These are phyloP conservation scores for Melampsora americana DNA, from an alignment of 1,284 basidiomycete genomes.

Conservation along the genomic window DNA sequence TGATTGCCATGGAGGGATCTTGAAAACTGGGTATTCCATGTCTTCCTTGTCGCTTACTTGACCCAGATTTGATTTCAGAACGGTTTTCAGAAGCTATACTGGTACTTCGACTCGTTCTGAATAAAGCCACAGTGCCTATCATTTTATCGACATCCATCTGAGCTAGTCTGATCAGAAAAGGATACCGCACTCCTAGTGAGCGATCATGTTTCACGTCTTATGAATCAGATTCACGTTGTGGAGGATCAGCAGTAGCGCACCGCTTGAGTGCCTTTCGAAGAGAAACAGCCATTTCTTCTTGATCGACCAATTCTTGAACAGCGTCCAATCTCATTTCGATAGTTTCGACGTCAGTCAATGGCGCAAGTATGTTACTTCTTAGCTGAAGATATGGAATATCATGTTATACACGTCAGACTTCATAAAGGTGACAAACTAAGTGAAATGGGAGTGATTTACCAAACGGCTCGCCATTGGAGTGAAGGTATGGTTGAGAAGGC, in stretches of 20 bases:
- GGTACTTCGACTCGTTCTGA: conserved; percentile 3
- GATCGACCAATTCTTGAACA: conserved; percentile 37
- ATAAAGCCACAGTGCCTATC: conserved; percentile 22
- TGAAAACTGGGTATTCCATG: neutral
- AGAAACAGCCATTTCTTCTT: conserved; percentile 30
- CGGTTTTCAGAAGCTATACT: conserved; percentile 11
- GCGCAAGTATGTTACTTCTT: conserved; percentile 38
- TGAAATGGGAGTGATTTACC: neutral
- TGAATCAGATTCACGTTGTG: neutral
- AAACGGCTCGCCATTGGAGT: conserved; percentile 42
- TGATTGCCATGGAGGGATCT: conserved; percentile 33
- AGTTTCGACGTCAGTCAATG: conserved; percentile 33
- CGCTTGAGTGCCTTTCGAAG: conserved; percentile 38
- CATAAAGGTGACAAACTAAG: neutral
- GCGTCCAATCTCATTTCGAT: conserved; percentile 40
- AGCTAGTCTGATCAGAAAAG: conserved; percentile 5
- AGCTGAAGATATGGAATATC: conserved; percentile 11
- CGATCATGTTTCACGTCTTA: neutral
- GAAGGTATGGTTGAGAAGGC: conserved; percentile 35
- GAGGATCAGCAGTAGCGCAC: conserved; percentile 6
- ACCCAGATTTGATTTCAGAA: neutral
- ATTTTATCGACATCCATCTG: conserved; percentile 42
- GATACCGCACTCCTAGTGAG: neutral
- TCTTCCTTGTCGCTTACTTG: neutral
- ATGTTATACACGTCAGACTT: too few relatives aligned